These are phyloP conservation scores for Fusarium sp. DNA, from an alignment of 2,329 filamentous ascomycete species.

Conservation along the genomic window DNA sequence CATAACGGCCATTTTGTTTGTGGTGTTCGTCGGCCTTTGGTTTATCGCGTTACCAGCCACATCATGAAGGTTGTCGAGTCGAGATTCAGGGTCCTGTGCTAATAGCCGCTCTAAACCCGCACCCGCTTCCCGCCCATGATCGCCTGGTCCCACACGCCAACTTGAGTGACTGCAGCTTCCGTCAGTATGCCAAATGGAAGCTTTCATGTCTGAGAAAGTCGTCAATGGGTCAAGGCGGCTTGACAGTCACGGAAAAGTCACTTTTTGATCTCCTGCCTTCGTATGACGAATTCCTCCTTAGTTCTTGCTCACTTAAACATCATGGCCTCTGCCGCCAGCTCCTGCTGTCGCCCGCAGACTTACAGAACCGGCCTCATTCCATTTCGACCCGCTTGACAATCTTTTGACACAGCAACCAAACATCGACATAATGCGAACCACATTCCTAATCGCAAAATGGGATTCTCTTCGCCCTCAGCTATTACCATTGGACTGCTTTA, in stretches of 20 bases:
- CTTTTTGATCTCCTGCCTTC: neutral
- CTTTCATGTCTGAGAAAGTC: neutral
- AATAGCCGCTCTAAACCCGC: conserved; percentile 16
- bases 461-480: too few relatives aligned
- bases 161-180: neutral
- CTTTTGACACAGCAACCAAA: neutral
- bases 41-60: neutral
- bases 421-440: neutral
- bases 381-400: neutral
- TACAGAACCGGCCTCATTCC: neutral
- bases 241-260: rapidly evolving
- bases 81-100: conserved; percentile 9
- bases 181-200: neutral
- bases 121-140: neutral
- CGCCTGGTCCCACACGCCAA: neutral
- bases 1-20: neutral
- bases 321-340: neutral
- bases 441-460: too few relatives aligned
- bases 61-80: neutral
- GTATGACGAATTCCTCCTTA: neutral
- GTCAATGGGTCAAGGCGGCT: rapidly evolving
- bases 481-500: too few relatives aligned
- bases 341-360: neutral
- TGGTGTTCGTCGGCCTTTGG: neutral
- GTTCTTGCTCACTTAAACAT: neutral